A percentile compares a stretch with the other conserved stretches of the same genome.
Evolutionary conservation across 805 yeast species (phyloP).

Genomic region (Candida oleophila): DNA sequence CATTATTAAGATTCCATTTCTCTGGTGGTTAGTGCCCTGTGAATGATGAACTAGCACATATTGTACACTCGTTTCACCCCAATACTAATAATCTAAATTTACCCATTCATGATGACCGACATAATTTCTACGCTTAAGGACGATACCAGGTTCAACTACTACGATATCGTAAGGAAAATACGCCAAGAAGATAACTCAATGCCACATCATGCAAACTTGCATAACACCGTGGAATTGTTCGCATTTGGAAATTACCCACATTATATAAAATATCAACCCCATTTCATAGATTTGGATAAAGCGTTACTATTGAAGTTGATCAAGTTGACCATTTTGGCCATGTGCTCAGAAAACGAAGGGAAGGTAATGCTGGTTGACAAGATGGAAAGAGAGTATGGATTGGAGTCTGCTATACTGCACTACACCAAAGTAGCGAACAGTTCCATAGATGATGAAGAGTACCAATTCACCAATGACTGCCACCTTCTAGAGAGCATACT

Average conservation of each 20-base stretch:
- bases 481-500: constrained; percentile 18
- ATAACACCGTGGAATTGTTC: constrained; percentile 36
- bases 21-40: too few species aligned
- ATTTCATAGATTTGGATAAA: constrained; percentile 15
- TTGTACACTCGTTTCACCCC: not conserved
- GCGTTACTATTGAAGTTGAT: constrained; percentile 21
- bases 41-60: not conserved
- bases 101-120: not conserved
- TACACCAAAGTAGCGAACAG: not conserved
- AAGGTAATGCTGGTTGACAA: constrained; percentile 13
- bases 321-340: constrained; percentile 24
- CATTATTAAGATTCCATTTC: too few species aligned
- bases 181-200: not conserved
- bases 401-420: constrained; percentile 12
- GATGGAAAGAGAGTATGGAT: constrained; percentile 16
- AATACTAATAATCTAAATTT: too few species aligned
- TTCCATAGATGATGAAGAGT: not conserved
- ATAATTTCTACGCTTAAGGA: not conserved
- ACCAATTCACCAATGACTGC: constrained; percentile 2
- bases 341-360: constrained; percentile 23
- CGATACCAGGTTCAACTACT: constrained; percentile 5
- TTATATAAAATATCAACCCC: constrained; percentile 17
- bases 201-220: constrained; percentile 1
- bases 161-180: not conserved
- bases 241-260: constrained; percentile 33